phyloP scores from a whole-genome alignment of 164 flowering plant species.

The Magnolia sinica region DNA sequence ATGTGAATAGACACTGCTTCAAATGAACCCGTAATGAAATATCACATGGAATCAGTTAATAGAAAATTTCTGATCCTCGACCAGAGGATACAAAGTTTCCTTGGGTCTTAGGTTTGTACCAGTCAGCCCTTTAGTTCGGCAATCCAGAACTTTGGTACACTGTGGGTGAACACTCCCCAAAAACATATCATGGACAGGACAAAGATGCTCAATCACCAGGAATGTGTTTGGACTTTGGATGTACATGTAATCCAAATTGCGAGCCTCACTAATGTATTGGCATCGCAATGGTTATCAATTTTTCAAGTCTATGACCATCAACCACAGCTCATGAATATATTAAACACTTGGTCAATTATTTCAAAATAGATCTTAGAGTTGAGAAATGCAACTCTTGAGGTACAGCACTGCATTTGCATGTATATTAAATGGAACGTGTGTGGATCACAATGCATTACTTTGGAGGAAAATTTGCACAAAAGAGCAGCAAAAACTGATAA shows the following conservation, averaged over 20 bases:
- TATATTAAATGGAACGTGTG: too few species aligned
- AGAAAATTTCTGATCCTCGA: neutral
- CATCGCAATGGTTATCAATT: neutral
- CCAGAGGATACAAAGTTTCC: neutral
- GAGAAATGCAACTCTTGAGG: too few species aligned
- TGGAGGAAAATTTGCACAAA: too few species aligned
- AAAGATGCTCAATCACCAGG: neutral
- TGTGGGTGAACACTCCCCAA: neutral
- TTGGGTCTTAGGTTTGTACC: neutral
- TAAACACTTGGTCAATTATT: neutral
- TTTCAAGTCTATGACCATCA: neutral
- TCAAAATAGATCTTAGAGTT: too few species aligned
- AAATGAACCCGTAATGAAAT: too few species aligned
- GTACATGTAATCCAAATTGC: neutral
- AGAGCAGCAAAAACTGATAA: neutral
- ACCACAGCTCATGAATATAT: neutral
- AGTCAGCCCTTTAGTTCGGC: neutral
- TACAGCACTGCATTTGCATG: too few species aligned
- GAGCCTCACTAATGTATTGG: neutral
- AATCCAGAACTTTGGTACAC: neutral
- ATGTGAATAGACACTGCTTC: neutral
- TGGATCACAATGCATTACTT: too few species aligned
- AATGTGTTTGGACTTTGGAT: neutral
- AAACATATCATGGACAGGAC: neutral
- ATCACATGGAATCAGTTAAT: neutral